A percentile compares a stretch with the other conserved stretches of the same genome.
These are phyloP conservation scores for Cyanidiococcus yangmingshanensis DNA, from an alignment of 23 red algal species.

Conservation along the genomic window DNA sequence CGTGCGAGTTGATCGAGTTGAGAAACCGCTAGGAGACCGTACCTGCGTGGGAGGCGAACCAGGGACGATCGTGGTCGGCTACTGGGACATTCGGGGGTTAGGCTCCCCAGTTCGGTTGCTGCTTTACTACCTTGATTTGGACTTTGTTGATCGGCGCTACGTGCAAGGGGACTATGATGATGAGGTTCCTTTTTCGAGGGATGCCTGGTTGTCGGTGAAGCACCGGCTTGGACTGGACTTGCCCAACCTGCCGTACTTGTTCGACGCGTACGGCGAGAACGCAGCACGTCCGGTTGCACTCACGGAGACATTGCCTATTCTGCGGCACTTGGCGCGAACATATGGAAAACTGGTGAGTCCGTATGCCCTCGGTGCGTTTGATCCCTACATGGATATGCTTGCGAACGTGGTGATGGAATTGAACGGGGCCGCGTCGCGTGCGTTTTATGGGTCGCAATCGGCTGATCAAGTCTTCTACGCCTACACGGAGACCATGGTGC, in stretches of 20 bases:
- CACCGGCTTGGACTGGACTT: constrained; percentile 14
- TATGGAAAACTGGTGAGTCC: neutral
- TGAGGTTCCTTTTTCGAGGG: constrained; percentile 7
- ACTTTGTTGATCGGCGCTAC: constrained; percentile 13
- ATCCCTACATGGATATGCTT: constrained; percentile 12
- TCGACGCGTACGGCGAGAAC: neutral
- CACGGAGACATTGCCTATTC: constrained; percentile 7
- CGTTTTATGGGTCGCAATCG: neutral
- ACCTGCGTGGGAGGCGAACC: neutral
- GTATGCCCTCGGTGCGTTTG: neutral
- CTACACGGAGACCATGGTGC: constrained; percentile 4
- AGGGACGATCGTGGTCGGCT: neutral
- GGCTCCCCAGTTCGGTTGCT: constrained; percentile 1
- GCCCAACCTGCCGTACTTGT: constrained; percentile 4
- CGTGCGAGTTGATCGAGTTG: neutral
- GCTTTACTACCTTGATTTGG: neutral
- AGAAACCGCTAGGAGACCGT: neutral
- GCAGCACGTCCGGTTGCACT: neutral
- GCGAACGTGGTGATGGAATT: constrained; percentile 4
- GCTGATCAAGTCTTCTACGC: neutral
- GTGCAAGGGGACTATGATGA: constrained; percentile 14
- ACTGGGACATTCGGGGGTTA: constrained; percentile 11
- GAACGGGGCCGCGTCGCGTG: neutral
- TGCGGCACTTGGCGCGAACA: neutral
- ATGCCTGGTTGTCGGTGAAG: constrained; percentile 14